Evolutionary conservation across 345 rosid genomes (phyloP).

Genomic region (Lepidium aucheri): DNA sequence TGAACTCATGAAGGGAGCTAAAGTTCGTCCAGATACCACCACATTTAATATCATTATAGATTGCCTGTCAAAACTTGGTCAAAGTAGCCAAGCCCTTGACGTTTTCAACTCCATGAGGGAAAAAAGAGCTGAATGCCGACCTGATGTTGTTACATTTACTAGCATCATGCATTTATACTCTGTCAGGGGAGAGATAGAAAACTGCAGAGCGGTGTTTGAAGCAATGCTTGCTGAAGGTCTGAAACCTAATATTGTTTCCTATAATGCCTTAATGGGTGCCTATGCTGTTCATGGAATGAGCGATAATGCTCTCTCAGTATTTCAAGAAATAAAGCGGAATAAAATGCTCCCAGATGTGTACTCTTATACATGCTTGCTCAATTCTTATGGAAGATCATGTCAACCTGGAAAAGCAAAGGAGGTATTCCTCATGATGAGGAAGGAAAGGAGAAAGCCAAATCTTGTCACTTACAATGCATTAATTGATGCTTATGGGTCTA

Average conservation of each 20-base stretch:
- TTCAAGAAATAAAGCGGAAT: slow-evolving; percentile 50
- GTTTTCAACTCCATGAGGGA: slow-evolving; percentile 83
- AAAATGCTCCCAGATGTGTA: slow-evolving; percentile 78
- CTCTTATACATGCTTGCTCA: slow-evolving; percentile 72
- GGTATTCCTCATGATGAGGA: slow-evolving; percentile 69
- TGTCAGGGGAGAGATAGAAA: slow-evolving; percentile 62
- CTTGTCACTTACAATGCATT: slow-evolving; percentile 73
- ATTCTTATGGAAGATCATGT: slow-evolving; percentile 82
- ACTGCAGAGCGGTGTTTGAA: slow-evolving; percentile 60
- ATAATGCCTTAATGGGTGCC: slow-evolving; percentile 71
- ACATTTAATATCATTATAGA: slow-evolving; percentile 71
- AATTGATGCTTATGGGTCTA: slow-evolving; percentile 89
- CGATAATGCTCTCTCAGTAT: slow-evolving; percentile 62
- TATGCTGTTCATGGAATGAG: slow-evolving; percentile 86
- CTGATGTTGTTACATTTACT: slow-evolving; percentile 79
- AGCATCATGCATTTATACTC: slow-evolving; percentile 72
- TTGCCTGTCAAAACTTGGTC: slow-evolving; percentile 73
- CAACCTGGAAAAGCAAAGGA: slow-evolving; percentile 70
- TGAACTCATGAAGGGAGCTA: slow-evolving; percentile 83
- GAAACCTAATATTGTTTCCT: slow-evolving; percentile 70
- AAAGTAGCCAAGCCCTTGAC: slow-evolving; percentile 54
- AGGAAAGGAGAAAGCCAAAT: slow-evolving; percentile 60
- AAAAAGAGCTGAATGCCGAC: slow-evolving; percentile 56
- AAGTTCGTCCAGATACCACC: slow-evolving; percentile 76
- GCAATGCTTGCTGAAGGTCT: slow-evolving; percentile 85